These are phyloP conservation scores for Boletus barrowsii DNA, from an alignment of 768 basidiomycete genomes.

Conservation along the genomic window DNA sequence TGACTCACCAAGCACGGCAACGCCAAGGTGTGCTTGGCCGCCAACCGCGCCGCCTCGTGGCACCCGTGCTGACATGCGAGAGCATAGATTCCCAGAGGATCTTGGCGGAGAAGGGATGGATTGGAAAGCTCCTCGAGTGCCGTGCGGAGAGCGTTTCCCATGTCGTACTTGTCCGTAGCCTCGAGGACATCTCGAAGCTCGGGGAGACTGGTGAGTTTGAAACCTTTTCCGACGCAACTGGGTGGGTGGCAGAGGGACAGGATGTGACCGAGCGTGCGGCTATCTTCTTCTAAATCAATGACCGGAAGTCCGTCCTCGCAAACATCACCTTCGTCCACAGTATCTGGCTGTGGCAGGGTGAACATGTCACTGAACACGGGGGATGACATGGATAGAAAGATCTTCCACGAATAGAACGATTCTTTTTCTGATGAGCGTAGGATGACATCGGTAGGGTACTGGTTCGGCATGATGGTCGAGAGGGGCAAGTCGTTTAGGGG, in stretches of 20 bases:
- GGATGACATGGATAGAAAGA: conserved; percentile 6
- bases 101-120: background rate
- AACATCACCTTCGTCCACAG: background rate
- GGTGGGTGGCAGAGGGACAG: conserved; percentile 11
- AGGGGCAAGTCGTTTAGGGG: background rate
- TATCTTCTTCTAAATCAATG: conserved; percentile 13
- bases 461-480: conserved; percentile 9
- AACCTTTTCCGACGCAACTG: background rate
- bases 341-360: conserved; percentile 5
- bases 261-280: conserved; percentile 3
- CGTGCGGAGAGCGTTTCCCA: conserved; percentile 1
- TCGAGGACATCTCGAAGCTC: conserved; percentile 12
- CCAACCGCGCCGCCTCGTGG: background rate
- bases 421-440: conserved; percentile 13
- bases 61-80: conserved; percentile 10
- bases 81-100: conserved; percentile 8
- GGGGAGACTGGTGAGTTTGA: background rate
- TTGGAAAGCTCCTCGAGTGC: conserved; percentile 3
- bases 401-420: conserved; percentile 8
- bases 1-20: background rate
- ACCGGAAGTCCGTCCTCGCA: background rate
- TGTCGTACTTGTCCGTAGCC: conserved; percentile 15
- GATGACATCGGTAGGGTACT: conserved; percentile 8
- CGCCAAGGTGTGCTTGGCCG: conserved; percentile 7
- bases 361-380: conserved; percentile 16